These are phyloP conservation scores for Sechiopsis laciniata DNA, from an alignment of 306 rosid species.

Conservation along the genomic window DNA sequence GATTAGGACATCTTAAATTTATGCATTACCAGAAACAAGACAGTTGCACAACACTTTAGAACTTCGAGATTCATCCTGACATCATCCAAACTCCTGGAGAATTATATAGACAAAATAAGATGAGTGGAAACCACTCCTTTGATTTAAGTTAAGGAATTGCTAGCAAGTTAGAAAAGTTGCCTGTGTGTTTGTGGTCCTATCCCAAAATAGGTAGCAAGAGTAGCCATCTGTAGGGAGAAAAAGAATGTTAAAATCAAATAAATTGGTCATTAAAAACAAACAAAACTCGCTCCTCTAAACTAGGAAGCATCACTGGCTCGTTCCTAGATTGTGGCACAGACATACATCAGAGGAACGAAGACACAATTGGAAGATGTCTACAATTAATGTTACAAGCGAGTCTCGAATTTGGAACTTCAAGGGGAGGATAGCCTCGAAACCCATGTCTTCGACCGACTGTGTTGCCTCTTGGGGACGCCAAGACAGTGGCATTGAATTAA, in stretches of 20 bases:
- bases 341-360: too few species aligned
- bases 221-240: slow-evolving; percentile 67
- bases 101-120: slow-evolving; percentile 17
- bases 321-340: too few species aligned
- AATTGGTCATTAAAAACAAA: slow-evolving; percentile 1
- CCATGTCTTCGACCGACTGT: too few species aligned
- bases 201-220: slow-evolving; percentile 84
- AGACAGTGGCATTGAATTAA: not conserved
- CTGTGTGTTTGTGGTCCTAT: slow-evolving; percentile 89
- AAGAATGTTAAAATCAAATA: slow-evolving; percentile 1
- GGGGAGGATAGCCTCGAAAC: too few species aligned
- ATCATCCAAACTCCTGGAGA: slow-evolving; percentile 87
- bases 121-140: not conserved
- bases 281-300: not conserved
- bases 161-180: slow-evolving; percentile 30
- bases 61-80: slow-evolving; percentile 98
- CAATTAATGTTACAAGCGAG: too few species aligned
- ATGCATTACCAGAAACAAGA: slow-evolving; percentile 71
- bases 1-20: slow-evolving; percentile 13
- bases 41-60: slow-evolving; percentile 76
- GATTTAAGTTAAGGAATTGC: not conserved
- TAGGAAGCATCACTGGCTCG: too few species aligned
- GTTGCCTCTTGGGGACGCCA: too few species aligned
- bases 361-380: too few species aligned
- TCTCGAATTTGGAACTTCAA: too few species aligned